phyloP scores from a whole-genome alignment of 345 rosid species.

The Brassica nigra region DNA sequence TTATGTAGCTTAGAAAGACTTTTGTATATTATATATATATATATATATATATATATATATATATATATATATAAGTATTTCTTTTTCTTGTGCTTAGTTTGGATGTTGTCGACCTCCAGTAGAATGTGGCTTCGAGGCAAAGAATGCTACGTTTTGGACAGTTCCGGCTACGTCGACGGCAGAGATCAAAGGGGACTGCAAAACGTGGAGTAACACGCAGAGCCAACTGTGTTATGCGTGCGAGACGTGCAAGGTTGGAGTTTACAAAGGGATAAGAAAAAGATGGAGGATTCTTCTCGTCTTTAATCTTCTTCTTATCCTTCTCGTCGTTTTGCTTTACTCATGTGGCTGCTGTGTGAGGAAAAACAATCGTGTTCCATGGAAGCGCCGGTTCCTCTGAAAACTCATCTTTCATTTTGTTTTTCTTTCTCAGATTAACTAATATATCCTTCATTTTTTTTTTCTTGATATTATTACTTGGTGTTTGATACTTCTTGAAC shows the following conservation, averaged over 20 bases:
- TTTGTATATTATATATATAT: neutral
- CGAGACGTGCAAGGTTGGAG: slow-evolving; percentile 58
- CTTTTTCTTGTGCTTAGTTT: slow-evolving; percentile 35
- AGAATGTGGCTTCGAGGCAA: slow-evolving; percentile 49
- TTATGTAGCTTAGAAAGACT: neutral
- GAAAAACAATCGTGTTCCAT: slow-evolving; percentile 40
- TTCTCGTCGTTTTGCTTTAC: slow-evolving; percentile 39
- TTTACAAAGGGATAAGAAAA: slow-evolving; percentile 41
- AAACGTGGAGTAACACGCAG: slow-evolving; percentile 54
- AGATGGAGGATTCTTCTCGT: slow-evolving; percentile 49
- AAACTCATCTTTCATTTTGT: neutral
- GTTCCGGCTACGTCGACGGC: slow-evolving; percentile 2
- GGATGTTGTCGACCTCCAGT: slow-evolving; percentile 76
- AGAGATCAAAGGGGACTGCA: slow-evolving; percentile 43
- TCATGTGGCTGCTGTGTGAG: slow-evolving; percentile 45
- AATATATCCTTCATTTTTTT: neutral
- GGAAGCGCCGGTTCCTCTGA: slow-evolving; percentile 38
- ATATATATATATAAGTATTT: neutral
- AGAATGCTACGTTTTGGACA: slow-evolving; percentile 52
- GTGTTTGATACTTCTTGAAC: neutral
- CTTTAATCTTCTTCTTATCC: slow-evolving; percentile 30
- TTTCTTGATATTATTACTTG: neutral
- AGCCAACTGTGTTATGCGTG: slow-evolving; percentile 53
- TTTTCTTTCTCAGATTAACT: neutral
- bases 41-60: neutral